Evolutionary conservation across 2,329 filamentous ascomycete genomes (phyloP).

Genomic region (Acrodontium crateriforme): DNA sequence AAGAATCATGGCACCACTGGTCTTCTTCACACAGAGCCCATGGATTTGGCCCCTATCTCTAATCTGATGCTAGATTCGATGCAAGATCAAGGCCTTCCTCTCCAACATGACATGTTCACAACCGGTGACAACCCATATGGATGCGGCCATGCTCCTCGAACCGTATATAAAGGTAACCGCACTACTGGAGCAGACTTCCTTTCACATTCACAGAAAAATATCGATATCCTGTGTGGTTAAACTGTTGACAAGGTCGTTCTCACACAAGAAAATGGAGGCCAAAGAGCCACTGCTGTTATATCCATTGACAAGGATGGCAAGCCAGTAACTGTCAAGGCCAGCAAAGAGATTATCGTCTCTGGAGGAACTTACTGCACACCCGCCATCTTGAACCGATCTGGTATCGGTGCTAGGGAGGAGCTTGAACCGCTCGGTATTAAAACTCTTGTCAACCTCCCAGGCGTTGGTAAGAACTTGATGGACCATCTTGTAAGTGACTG

Average conservation of each 20-base stretch:
- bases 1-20: slow-evolving; percentile 13
- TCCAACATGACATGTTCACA: slow-evolving; percentile 17
- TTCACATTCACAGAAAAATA: slow-evolving; percentile 28
- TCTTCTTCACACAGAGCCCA: slow-evolving; percentile 20
- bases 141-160: slow-evolving; percentile 42
- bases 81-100: slow-evolving; percentile 14
- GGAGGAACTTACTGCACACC: slow-evolving; percentile 49
- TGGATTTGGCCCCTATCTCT: slow-evolving; percentile 27
- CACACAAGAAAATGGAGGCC: too few relatives aligned
- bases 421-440: slow-evolving; percentile 40
- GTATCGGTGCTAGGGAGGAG: slow-evolving; percentile 42
- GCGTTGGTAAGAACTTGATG: slow-evolving; percentile 50
- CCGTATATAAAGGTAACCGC: slow-evolving; percentile 38
- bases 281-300: too few relatives aligned
- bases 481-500: too few relatives aligned
- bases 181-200: slow-evolving; percentile 42
- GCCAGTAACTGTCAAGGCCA: slow-evolving; percentile 16
- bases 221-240: slow-evolving; percentile 28
- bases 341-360: slow-evolving; percentile 33
- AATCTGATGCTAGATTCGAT: slow-evolving; percentile 13
- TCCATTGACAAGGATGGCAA: background rate
- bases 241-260: slow-evolving; percentile 50
- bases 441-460: slow-evolving; percentile 41
- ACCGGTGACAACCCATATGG: slow-evolving; percentile 37
- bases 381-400: slow-evolving; percentile 50